These are phyloP conservation scores for Penicillium glabrum DNA, from an alignment of 2,329 filamentous ascomycete genomes.

Conservation along the genomic window DNA sequence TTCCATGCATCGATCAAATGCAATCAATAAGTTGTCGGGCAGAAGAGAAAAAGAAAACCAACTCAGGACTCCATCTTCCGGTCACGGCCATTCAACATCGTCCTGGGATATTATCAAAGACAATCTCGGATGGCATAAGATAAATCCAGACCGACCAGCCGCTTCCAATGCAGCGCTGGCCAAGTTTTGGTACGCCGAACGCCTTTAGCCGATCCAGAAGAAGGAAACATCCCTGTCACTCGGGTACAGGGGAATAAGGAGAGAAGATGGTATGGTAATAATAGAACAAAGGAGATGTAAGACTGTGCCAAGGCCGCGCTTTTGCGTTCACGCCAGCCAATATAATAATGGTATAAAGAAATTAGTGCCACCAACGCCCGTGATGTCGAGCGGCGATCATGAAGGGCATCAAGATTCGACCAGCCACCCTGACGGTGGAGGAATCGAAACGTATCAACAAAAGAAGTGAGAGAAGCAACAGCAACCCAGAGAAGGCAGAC, in stretches of 20 bases:
- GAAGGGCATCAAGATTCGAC: constrained; percentile 15
- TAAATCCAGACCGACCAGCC: not conserved
- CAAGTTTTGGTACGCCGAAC: constrained; percentile 21
- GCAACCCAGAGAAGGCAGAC: not conserved
- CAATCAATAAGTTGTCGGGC: constrained; percentile 7
- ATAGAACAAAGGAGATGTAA: not conserved
- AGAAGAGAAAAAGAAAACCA: constrained; percentile 5
- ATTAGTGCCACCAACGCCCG: constrained; percentile 15
- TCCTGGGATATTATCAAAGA: not conserved
- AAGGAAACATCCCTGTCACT: constrained; percentile 4
- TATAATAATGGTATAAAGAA: not conserved
- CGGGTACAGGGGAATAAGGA: not conserved
- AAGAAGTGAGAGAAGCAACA: constrained; percentile 3
- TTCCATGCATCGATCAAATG: constrained; percentile 23
- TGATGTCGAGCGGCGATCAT: constrained; percentile 18
- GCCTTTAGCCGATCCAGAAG: constrained; percentile 11
- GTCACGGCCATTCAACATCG: not conserved
- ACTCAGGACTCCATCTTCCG: constrained; percentile 1
- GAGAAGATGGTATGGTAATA: not conserved
- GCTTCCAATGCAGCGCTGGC: not conserved
- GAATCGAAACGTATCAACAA: constrained; percentile 18
- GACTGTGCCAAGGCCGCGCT: not conserved
- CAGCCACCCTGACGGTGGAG: not conserved
- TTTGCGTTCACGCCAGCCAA: not conserved
- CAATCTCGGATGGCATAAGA: not conserved